Percentiles rank a stretch among this genome's conserved stretches.
These are phyloP conservation scores for Fraxinus greggii DNA, from an alignment of 305 asterid species.

Conservation along the genomic window DNA sequence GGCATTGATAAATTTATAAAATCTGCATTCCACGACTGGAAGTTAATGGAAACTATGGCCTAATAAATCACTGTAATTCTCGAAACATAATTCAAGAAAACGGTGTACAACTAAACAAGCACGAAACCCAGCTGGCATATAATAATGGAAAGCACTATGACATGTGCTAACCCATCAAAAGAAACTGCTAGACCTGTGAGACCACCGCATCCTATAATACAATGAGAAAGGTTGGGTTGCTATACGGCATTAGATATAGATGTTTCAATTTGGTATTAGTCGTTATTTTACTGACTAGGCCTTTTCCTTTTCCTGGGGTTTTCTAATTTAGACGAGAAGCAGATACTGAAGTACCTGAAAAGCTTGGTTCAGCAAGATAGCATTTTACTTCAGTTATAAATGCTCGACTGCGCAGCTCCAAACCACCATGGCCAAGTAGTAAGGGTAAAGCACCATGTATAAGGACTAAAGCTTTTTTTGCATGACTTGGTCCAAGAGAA, in stretches of 20 bases:
- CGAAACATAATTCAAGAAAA: neutral
- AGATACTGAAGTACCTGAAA: constrained; percentile 52
- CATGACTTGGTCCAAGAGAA: constrained; percentile 82
- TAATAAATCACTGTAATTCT: neutral
- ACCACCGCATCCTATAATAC: neutral
- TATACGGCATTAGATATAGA: neutral
- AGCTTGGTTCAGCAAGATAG: constrained; percentile 67
- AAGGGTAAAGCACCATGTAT: constrained; percentile 74
- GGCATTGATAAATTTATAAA: neutral
- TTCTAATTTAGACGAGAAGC: neutral
- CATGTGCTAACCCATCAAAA: neutral
- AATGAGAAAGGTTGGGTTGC: neutral
- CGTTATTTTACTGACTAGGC: neutral
- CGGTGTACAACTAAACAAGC: neutral
- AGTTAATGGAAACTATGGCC: neutral
- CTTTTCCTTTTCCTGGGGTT: neutral
- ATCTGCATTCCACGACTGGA: neutral
- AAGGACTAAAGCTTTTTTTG: constrained; percentile 75
- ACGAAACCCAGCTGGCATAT: neutral
- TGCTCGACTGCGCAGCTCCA: constrained; percentile 87
- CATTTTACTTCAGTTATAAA: constrained; percentile 85
- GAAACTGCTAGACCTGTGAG: neutral
- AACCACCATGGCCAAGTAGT: constrained; percentile 94
- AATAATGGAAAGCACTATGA: neutral
- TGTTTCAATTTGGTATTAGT: neutral